Evolutionary conservation across 73 alveolate species (phyloP).

Genomic region (Paraurostyla sp.): DNA sequence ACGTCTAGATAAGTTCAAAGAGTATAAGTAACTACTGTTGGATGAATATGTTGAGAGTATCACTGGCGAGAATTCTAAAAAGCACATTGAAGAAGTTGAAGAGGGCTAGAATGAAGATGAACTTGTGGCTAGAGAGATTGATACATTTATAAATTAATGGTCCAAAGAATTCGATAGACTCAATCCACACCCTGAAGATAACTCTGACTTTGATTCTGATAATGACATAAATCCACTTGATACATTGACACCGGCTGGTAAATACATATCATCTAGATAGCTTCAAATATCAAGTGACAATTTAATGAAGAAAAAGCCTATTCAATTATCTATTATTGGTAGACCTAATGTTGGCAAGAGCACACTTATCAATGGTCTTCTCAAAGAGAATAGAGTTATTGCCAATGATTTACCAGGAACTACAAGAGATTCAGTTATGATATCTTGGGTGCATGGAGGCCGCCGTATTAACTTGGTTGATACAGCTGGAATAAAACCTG

Average conservation of each 20-base stretch:
- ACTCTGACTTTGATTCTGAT: conserved; percentile 91
- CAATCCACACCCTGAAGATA: conserved; percentile 86
- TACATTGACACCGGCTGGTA: conserved; percentile 67
- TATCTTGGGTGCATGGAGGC: conserved; percentile 83
- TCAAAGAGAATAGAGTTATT: conserved; percentile 85
- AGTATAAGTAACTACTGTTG: conserved; percentile 60
- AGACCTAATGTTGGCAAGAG: conserved; percentile 86
- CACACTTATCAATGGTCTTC: conserved; percentile 81
- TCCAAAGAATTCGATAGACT: conserved; percentile 81
- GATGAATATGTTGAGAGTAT: conserved; percentile 77
- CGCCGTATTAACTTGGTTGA: conserved; percentile 84
- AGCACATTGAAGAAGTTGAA: conserved; percentile 68
- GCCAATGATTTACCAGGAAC: conserved; percentile 91
- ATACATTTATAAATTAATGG: conserved; percentile 56
- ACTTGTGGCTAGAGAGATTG: neutral
- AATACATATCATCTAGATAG: neutral
- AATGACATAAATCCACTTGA: conserved; percentile 82
- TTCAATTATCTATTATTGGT: conserved; percentile 79
- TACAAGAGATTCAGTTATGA: conserved; percentile 86
- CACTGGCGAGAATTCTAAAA: conserved; percentile 34
- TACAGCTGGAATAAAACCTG: conserved; percentile 90
- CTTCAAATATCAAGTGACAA: conserved; percentile 46
- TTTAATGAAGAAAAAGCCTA: conserved; percentile 78
- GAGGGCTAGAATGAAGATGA: conserved; percentile 49
- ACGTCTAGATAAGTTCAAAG: conserved; percentile 75